Base-by-base conservation (phyloP, 1,284 basidiomycete species). In the Ganoderma sp. region DNA sequence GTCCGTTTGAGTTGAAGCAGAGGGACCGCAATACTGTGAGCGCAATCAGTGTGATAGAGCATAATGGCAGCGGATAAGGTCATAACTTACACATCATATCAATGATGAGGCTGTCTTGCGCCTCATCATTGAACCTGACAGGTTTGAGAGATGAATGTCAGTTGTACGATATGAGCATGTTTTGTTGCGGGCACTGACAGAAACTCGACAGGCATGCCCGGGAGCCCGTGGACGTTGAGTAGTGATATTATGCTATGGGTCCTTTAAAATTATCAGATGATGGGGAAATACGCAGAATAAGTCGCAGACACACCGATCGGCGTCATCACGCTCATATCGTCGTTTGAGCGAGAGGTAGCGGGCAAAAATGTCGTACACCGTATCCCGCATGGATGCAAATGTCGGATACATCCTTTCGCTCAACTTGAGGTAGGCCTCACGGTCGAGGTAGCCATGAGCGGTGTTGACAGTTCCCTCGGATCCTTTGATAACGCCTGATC, bases 71-170 rank as follows among this genome's bases (percentile, higher is more conserved):
- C 4, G 7, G 15, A 37, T 6, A 4, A 8, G 37, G 19, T 7
- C 5, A n/a, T 12, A n/a, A 17, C 45, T 22, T 45, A 67, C 66
- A 19, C 3, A 59, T 19, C 5, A 86, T 82, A 73, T 93, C 92
- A 39, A 91, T 85, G 17, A 93, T 78, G 0, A 91, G 77, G 69
- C 90, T 90, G 69, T 93, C 92, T 74, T 93, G 91, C 0, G 84
- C 88, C 76, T 93, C 91, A 66, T 93, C 92, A 1, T 92, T 82
- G 75, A 90, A 92, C 19, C 90, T 90, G 60, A 22, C 39, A 15
- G n/a, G 32, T 17, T 8, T 25, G 3, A 22, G 45, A 10, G n/a
- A n/a, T 48, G 7, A 48, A n/a, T 22, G 37, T 8, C 37, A 39
- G 7, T 39, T 39, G 37, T 39, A 42, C 15, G 8, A n/a, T 8